Conservation (phyloP, 129 eudicot genomes). For the Helianthus annuus region DNA sequence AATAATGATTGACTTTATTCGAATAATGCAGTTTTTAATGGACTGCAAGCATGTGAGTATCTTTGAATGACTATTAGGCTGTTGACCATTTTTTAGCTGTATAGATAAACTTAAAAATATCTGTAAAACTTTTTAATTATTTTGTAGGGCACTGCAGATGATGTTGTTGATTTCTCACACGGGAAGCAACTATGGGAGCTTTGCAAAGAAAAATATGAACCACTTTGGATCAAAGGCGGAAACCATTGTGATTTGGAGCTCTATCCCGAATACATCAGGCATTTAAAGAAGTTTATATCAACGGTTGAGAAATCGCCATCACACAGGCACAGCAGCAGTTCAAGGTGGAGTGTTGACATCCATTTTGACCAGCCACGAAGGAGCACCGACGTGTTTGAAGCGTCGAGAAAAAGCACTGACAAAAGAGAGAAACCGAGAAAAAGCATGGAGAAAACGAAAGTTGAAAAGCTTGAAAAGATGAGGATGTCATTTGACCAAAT, state of each 20-base stretch:
- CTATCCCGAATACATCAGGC: conserved; percentile 80
- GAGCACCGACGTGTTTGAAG: conserved; percentile 69
- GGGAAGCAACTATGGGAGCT: conserved; percentile 95
- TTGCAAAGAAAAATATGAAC: conserved; percentile 89
- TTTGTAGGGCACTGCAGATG: conserved; percentile 87
- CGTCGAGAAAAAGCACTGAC: conserved; percentile 70
- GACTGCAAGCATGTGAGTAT: not conserved
- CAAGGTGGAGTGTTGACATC: conserved; percentile 64
- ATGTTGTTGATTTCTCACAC: conserved; percentile 76
- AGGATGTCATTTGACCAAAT: conserved; percentile 69
- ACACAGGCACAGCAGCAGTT: conserved; percentile 54
- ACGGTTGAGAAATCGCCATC: conserved; percentile 69
- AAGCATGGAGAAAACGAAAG: conserved; percentile 59
- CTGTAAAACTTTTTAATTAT: not conserved
- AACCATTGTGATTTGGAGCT: conserved; percentile 85
- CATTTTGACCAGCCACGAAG: conserved; percentile 68
- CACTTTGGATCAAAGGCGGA: conserved; percentile 91
- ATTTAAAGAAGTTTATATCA: conserved; percentile 73
- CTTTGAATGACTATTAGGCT: not conserved
- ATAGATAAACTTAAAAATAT: not conserved
- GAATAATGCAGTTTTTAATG: not conserved
- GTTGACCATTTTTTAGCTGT: not conserved
- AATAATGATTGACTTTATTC: not conserved
- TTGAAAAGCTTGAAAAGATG: conserved; percentile 54
- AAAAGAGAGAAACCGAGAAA: conserved; percentile 77